Evolutionary conservation across 2,329 filamentous ascomycete species (phyloP).

Genomic region (Fusarium sp.): DNA sequence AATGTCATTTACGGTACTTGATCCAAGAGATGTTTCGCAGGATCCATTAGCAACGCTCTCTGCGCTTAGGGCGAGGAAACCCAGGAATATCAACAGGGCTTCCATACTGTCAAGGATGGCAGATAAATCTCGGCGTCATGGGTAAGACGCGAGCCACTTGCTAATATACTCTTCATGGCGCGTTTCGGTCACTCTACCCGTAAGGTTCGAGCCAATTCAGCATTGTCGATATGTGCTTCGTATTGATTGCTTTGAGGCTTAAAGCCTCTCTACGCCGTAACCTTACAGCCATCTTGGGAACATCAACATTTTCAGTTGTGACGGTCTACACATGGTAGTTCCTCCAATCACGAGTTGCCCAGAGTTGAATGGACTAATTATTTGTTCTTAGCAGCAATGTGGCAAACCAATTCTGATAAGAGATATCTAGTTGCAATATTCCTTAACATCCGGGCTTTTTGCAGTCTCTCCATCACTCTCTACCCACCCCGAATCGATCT

Average conservation of each 20-base stretch:
- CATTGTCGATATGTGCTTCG: background rate
- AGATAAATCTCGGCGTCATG: rapidly evolving
- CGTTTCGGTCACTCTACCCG: rapidly evolving
- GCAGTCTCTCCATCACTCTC: rapidly evolving
- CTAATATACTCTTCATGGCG: background rate
- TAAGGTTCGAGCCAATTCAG: background rate
- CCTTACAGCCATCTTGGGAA: background rate
- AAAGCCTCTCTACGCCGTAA: background rate
- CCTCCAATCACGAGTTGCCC: no score
- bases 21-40: background rate
- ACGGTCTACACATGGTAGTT: no score
- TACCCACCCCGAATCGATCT: background rate
- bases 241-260: background rate
- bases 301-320: no score
- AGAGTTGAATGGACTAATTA: no score
- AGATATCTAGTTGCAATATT: background rate
- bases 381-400: rapidly evolving
- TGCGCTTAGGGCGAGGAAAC: background rate
- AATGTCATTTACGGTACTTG: background rate
- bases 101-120: background rate
- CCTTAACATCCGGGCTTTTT: rapidly evolving
- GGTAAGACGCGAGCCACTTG: background rate
- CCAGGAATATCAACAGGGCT: rapidly evolving
- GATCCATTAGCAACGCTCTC: background rate
- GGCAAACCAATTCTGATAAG: rapidly evolving